Base-by-base conservation (phyloP, 2,329 filamentous ascomycete species). In the Paecilomyces sp. region DNA sequence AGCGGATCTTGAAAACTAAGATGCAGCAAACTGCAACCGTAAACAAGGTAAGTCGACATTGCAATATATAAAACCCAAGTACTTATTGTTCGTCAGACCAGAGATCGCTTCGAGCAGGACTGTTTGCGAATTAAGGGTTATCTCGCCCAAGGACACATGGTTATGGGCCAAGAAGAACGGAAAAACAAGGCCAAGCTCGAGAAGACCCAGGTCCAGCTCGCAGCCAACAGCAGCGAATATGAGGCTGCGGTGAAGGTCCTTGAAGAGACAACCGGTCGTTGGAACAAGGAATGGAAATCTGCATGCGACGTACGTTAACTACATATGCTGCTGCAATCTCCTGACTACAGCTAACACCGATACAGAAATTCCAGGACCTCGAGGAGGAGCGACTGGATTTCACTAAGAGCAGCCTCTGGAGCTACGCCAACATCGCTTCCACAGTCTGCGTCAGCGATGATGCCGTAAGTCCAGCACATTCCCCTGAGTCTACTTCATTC, bases 151-250 rank as follows among this genome's bases (percentile, higher is more conserved):
- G 94, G 94, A 9, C 95, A 99, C 74, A 99, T 99, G 94, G 94
- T 99, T 60, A 99, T 99, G 94, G 94, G 94, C 13, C 94, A 99
- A 68, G 94, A 99, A 74, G 94, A 99, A 79, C 87, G 94, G 30
- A 97, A 96, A 78, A 99, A 99, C 76, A 99, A 99, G 78, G 92
- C 93, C 24, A 97, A 96, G 77, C 84, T 99, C 52, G 94, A 99
- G 76, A 99, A 99, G 83, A 97, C 94, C 1, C 94, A 99, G 74
- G 94, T 97, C 68, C 95, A 92, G 69, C 84, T 99, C 61, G 92
- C 92, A 0, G 87, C 88, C 7, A 92, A 92, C 62, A 97, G 95
- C 76, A 88, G 86, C 53, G 94, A 97, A 68, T 99, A 99, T 72
- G 93, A 99, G 74, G 85, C 86, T 57, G 92, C 94, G 0, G 89